These are phyloP conservation scores for Amanita polypyramis DNA, from an alignment of 768 basidiomycete genomes.

Conservation along the genomic window DNA sequence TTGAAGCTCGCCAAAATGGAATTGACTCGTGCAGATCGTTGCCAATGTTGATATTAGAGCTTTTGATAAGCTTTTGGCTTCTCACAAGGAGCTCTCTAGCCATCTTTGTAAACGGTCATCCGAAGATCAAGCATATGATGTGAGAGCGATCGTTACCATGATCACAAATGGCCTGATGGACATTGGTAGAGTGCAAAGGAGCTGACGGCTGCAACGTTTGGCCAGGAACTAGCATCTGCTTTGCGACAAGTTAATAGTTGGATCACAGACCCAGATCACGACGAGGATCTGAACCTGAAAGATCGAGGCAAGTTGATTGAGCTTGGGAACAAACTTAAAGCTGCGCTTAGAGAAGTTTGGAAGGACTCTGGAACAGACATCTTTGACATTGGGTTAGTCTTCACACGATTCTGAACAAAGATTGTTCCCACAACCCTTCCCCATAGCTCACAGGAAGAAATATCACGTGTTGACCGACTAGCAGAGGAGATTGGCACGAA, in stretches of 20 bases:
- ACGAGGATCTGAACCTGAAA: constrained; percentile 35
- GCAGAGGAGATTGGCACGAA: constrained; percentile 70
- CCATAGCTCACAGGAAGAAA: constrained; percentile 62
- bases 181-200: constrained; percentile 70
- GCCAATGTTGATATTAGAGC: constrained; percentile 34
- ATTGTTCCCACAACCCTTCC: neutral
- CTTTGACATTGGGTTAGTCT: constrained; percentile 69
- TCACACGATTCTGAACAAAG: neutral
- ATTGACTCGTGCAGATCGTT: constrained; percentile 33
- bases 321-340: constrained; percentile 50
- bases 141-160: constrained; percentile 22
- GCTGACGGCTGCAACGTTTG: constrained; percentile 67
- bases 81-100: constrained; percentile 53
- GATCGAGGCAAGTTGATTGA: constrained; percentile 28
- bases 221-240: constrained; percentile 70
- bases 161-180: constrained; percentile 3
- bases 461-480: constrained; percentile 52
- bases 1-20: neutral
- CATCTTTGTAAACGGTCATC: constrained; percentile 64
- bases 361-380: constrained; percentile 57
- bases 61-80: constrained; percentile 47
- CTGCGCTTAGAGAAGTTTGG: constrained; percentile 65
- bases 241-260: constrained; percentile 46
- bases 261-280: constrained; percentile 34
- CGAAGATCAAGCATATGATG: constrained; percentile 76